phyloP scores from a whole-genome alignment of 108 stramenopile species.

The Skeletonema costatum region DNA sequence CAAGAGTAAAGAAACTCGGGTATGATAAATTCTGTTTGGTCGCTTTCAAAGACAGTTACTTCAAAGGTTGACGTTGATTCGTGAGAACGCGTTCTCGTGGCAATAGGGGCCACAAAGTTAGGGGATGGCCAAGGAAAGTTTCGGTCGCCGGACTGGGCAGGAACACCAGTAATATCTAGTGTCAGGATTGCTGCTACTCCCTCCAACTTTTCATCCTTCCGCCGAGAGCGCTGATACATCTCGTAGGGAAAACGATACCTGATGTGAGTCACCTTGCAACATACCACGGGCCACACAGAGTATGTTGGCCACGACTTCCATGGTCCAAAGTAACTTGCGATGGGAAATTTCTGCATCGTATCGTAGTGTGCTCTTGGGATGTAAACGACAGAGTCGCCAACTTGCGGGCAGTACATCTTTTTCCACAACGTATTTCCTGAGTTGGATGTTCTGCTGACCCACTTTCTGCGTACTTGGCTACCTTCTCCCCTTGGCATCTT shows the following conservation, averaged over 20 bases:
- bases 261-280: slow-evolving; percentile 66
- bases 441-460: slow-evolving; percentile 66
- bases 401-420: slow-evolving; percentile 78
- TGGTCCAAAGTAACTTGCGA: slow-evolving; percentile 52
- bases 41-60: slow-evolving; percentile 76
- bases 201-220: slow-evolving; percentile 30
- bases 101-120: slow-evolving; percentile 46
- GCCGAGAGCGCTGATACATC: slow-evolving; percentile 54
- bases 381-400: slow-evolving; percentile 89
- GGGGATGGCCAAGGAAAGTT: slow-evolving; percentile 78
- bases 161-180: slow-evolving; percentile 79
- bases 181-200: slow-evolving; percentile 81
- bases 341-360: slow-evolving; percentile 63
- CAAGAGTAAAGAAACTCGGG: slow-evolving; percentile 66
- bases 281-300: slow-evolving; percentile 77
- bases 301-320: slow-evolving; percentile 80
- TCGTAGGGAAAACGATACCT: slow-evolving; percentile 84
- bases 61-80: slow-evolving; percentile 59
- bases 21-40: slow-evolving; percentile 65
- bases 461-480: slow-evolving; percentile 50
- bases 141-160: slow-evolving; percentile 59
- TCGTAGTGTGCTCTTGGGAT: slow-evolving; percentile 84
- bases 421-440: slow-evolving; percentile 54
- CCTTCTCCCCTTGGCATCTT: slow-evolving; percentile 44
- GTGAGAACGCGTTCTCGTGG: slow-evolving; percentile 45